Evolutionary conservation across 805 yeast species (phyloP).

Genomic region (Saccharomycopsis sp.): DNA sequence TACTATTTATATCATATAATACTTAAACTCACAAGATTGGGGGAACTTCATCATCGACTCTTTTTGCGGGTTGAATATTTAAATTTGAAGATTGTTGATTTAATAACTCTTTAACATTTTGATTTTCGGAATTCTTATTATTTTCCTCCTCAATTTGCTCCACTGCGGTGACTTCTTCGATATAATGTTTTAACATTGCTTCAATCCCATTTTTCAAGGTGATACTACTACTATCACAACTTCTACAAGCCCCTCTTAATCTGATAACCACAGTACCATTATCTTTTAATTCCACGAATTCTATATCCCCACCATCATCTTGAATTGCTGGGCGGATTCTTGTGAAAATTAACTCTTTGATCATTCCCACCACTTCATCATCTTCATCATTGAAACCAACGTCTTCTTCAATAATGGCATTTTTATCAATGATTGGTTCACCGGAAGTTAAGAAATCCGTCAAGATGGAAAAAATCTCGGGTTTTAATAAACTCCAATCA

Average conservation of each 20-base stretch:
- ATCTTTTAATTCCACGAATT: slow-evolving; percentile 49
- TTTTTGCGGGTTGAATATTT: slow-evolving; percentile 10
- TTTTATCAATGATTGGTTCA: slow-evolving; percentile 38
- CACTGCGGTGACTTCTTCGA: slow-evolving; percentile 56
- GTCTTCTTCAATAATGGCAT: slow-evolving; percentile 13
- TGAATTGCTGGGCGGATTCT: slow-evolving; percentile 65
- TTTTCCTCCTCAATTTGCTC: slow-evolving; percentile 35
- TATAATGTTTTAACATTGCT: slow-evolving; percentile 58
- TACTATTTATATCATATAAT: not conserved
- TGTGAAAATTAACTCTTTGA: slow-evolving; percentile 59
- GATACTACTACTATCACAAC: slow-evolving; percentile 58
- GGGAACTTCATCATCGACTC: slow-evolving; percentile 15
- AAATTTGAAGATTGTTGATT: not conserved
- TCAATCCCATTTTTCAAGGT: slow-evolving; percentile 63
- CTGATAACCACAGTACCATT: slow-evolving; percentile 48
- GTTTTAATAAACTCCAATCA: slow-evolving; percentile 52
- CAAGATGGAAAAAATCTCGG: slow-evolving; percentile 42
- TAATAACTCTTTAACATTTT: no score
- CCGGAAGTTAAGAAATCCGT: slow-evolving; percentile 29
- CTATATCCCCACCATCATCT: slow-evolving; percentile 70
- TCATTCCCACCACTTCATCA: slow-evolving; percentile 56
- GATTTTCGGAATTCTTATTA: not conserved
- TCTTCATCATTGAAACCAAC: slow-evolving; percentile 46
- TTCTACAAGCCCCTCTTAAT: slow-evolving; percentile 61
- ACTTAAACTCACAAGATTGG: slow-evolving; percentile 7